phyloP scores from a whole-genome alignment of 768 basidiomycete genomes.

The Mycena latifolia region DNA sequence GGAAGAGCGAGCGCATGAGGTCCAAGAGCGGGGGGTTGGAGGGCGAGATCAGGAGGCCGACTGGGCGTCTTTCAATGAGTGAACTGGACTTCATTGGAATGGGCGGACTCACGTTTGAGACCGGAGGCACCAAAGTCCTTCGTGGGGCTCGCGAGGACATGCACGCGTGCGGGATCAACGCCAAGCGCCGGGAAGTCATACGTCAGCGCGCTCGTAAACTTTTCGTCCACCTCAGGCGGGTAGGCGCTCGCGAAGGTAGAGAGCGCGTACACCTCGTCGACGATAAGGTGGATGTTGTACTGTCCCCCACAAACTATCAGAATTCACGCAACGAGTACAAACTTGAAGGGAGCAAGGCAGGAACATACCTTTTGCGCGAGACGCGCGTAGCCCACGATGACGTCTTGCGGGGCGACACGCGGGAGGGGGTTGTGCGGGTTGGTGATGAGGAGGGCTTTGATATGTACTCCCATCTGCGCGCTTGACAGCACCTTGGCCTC shows the following conservation, averaged over 20 bases:
- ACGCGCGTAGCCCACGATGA: constrained; percentile 38
- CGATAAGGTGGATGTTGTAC: constrained; percentile 45
- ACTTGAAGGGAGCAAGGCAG: no score
- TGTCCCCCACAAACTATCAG: no score
- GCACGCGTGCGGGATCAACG: constrained; percentile 41
- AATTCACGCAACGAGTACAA: no score
- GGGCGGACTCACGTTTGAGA: constrained; percentile 36
- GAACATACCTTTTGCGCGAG: constrained; percentile 31
- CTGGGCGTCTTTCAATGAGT: no score
- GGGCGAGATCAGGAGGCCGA: constrained; percentile 40
- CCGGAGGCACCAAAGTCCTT: constrained; percentile 48
- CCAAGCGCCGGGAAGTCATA: constrained; percentile 36
- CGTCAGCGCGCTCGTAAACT: constrained; percentile 40
- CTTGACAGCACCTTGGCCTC: constrained; percentile 35
- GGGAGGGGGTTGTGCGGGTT: constrained; percentile 49
- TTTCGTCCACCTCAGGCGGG: constrained; percentile 28
- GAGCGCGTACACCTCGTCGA: constrained; percentile 46
- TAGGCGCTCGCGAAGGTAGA: constrained; percentile 39
- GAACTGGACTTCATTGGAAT: no score
- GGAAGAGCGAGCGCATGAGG: constrained; percentile 36
- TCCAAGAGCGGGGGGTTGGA: constrained; percentile 34
- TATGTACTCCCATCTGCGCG: constrained; percentile 32
- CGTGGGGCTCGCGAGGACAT: constrained; percentile 45
- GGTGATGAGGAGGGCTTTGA: constrained; percentile 43
- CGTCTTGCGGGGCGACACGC: constrained; percentile 35